These are phyloP conservation scores for Hevea brasiliensis DNA, from an alignment of 345 rosid genomes.

Conservation along the genomic window DNA sequence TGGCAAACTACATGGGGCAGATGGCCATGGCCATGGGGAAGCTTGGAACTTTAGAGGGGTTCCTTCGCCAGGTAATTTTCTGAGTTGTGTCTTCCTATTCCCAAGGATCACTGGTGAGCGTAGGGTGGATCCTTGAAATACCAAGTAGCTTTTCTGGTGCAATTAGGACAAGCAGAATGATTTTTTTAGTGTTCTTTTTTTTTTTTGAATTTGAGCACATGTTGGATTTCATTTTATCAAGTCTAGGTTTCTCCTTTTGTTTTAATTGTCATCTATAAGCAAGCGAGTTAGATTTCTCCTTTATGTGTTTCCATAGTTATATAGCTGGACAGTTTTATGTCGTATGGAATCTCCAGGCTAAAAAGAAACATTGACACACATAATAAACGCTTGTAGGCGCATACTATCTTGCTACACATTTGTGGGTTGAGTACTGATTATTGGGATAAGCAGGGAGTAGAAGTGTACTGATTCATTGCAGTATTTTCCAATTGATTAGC, in stretches of 20 bases:
- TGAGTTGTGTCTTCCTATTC: not conserved
- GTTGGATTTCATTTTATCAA: not conserved
- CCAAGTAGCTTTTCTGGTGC: not conserved
- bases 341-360: not conserved
- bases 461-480: not conserved
- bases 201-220: not conserved
- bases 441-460: not conserved
- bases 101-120: not conserved
- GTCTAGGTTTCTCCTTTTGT: not conserved
- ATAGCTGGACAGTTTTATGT: not conserved
- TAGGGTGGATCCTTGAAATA: not conserved
- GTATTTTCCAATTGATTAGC: not conserved
- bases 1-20: constrained; percentile 97
- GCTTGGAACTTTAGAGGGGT: constrained; percentile 83
- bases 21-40: constrained; percentile 99
- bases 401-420: not conserved
- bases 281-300: not conserved
- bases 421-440: not conserved
- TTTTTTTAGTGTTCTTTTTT: not conserved
- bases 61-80: constrained; percentile 62
- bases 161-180: not conserved
- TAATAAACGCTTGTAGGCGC: not conserved
- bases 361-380: not conserved
- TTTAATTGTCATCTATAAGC: not conserved
- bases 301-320: not conserved